Evolutionary conservation across 345 rosid genomes (phyloP).

Genomic region (Salix exigua): DNA sequence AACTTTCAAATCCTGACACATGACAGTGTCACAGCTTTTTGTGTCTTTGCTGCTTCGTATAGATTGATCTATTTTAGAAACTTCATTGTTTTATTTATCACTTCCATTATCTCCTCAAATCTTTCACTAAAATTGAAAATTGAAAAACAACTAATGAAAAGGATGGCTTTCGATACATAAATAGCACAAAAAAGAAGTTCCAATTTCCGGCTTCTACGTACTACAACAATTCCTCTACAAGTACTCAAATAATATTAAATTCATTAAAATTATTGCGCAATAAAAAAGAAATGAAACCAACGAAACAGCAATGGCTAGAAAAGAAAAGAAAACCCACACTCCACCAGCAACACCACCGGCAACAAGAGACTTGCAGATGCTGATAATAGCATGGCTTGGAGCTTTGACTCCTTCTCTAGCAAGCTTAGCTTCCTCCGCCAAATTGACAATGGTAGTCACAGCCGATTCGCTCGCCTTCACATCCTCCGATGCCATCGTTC

Average conservation of each 20-base stretch:
- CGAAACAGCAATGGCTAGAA: background rate
- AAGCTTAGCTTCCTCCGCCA: conserved; percentile 97
- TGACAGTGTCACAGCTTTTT: background rate
- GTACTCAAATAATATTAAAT: background rate
- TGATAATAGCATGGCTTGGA: conserved; percentile 49
- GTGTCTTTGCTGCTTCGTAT: background rate
- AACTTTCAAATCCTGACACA: background rate
- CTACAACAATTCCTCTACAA: background rate
- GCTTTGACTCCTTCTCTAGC: conserved; percentile 72
- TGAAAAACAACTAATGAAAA: background rate
- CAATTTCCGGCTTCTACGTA: background rate
- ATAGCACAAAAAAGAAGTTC: background rate
- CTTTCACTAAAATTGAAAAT: background rate
- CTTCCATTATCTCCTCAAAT: background rate
- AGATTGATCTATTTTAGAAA: background rate
- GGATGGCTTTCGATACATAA: background rate
- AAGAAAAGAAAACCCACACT: conserved; percentile 44
- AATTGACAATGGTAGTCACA: conserved; percentile 77
- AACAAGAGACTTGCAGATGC: conserved; percentile 64
- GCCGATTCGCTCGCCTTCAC: conserved; percentile 70
- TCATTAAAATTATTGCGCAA: background rate
- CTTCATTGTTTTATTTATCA: background rate
- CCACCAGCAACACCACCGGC: conserved; percentile 98
- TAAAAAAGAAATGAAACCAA: background rate
- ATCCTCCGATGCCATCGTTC: conserved; percentile 73